phyloP scores from a whole-genome alignment of 2,329 filamentous ascomycete species.

The Fusarium udum region DNA sequence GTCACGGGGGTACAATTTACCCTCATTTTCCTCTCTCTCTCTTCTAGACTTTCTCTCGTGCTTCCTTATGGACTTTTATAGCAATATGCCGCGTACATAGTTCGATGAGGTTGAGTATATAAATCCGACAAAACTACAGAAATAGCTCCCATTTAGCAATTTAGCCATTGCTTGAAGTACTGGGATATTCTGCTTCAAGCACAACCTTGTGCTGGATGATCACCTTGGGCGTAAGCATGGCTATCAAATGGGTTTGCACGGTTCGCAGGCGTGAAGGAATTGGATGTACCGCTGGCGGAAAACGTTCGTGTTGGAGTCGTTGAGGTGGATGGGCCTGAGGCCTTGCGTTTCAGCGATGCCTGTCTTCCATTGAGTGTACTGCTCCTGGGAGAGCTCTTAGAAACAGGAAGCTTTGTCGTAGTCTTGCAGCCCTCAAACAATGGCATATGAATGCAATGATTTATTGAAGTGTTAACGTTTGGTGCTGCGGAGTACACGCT shows the following conservation, averaged over 20 bases:
- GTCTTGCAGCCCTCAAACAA: not conserved
- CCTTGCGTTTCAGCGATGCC: not conserved
- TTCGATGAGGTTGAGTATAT: not conserved
- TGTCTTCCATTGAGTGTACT: not conserved
- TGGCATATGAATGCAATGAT: not conserved
- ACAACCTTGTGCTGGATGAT: not conserved
- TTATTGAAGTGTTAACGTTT: not conserved
- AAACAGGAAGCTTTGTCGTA: not conserved
- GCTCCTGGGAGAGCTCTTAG: not conserved
- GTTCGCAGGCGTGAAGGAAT: not conserved
- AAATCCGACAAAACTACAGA: not conserved
- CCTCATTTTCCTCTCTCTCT: too few relatives aligned
- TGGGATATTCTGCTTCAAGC: not conserved
- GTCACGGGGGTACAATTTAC: too few relatives aligned
- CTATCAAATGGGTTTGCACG: not conserved
- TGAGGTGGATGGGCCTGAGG: not conserved
- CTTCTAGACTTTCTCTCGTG: too few relatives aligned
- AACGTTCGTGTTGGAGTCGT: not conserved
- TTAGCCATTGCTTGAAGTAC: not conserved
- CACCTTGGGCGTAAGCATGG: not conserved
- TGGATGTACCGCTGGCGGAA: not conserved
- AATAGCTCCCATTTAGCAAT: rapidly evolving
- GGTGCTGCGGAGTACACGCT: not conserved
- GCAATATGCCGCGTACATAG: too few relatives aligned
- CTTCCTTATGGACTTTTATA: too few relatives aligned